Evolutionary conservation across 805 yeast genomes (phyloP).

Genomic region (Hanseniaspora nectarophila): DNA sequence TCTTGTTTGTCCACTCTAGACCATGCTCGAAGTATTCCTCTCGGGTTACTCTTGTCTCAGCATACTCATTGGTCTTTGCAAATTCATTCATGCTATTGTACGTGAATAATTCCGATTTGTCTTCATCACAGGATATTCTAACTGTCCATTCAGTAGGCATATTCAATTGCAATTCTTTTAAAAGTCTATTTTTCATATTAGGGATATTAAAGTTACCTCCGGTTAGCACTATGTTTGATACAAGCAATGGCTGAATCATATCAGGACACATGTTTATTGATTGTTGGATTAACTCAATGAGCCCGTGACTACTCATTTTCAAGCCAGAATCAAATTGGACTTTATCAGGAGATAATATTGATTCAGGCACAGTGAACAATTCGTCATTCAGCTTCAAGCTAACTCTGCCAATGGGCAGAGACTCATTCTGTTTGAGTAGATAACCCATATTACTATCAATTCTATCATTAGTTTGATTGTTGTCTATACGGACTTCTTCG

Average conservation of each 20-base stretch:
- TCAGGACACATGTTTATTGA: conserved; percentile 62
- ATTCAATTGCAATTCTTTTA: conserved; percentile 50
- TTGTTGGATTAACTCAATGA: conserved; percentile 58
- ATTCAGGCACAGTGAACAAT: conserved; percentile 77
- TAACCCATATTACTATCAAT: conserved; percentile 54
- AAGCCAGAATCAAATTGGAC: conserved; percentile 38
- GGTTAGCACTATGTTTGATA: conserved; percentile 62
- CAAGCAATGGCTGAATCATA: conserved; percentile 57
- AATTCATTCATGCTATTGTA: conserved; percentile 49
- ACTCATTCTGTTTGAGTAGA: conserved; percentile 33
- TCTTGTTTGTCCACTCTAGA: conserved; percentile 32
- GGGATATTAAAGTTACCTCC: conserved; percentile 75
- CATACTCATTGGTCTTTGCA: conserved; percentile 31
- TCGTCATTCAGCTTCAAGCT: conserved; percentile 68
- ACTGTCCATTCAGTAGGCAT: conserved; percentile 64
- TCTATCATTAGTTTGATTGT: not conserved
- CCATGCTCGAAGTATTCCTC: conserved; percentile 86
- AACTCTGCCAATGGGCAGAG: conserved; percentile 36
- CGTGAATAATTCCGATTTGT: conserved; percentile 35
- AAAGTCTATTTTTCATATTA: conserved; percentile 52
- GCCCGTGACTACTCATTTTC: conserved; percentile 54
- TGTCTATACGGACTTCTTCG: conserved; percentile 3
- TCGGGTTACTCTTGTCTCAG: conserved; percentile 50
- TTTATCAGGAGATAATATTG: conserved; percentile 74
- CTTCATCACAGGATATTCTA: conserved; percentile 31